Conservation (phyloP, 2,329 filamentous ascomycete genomes). For the Penicillium hesseltinei region DNA sequence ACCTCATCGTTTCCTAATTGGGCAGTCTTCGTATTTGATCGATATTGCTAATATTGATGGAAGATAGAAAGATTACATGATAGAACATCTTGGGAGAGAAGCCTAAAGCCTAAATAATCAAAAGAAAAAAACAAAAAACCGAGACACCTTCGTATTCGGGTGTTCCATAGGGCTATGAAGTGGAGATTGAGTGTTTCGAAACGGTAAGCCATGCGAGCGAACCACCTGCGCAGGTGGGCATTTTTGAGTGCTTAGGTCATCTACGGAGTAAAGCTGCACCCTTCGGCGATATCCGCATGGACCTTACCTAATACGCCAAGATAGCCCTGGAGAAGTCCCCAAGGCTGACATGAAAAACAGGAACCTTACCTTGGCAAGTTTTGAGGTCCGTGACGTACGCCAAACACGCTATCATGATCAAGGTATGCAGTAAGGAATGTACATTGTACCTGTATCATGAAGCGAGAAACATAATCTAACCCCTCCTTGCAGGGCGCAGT, state of each 20-base stretch:
- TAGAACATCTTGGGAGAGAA: neutral
- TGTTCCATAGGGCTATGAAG: neutral
- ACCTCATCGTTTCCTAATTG: neutral
- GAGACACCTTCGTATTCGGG: neutral
- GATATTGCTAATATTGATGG: neutral
- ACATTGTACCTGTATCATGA: neutral
- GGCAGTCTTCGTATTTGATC: no score
- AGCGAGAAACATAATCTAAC: neutral
- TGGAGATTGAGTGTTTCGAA: slow-evolving; percentile 1
- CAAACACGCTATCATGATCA: neutral
- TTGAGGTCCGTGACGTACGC: neutral
- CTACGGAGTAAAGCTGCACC: neutral
- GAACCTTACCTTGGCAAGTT: neutral
- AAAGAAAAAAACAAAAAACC: neutral
- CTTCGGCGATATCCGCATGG: slow-evolving; percentile 1
- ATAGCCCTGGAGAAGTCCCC: neutral
- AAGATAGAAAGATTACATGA: neutral
- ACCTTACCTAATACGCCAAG: neutral
- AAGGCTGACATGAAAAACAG: neutral
- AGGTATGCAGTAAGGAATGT: slow-evolving; percentile 3
- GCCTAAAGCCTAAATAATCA: neutral
- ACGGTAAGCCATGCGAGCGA: slow-evolving; percentile 2
- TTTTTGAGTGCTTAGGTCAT: neutral
- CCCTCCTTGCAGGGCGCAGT: slow-evolving; percentile 4
- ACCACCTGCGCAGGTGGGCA: neutral